Percentiles rank a stretch among this genome's conserved stretches.
These are phyloP conservation scores for Xylaria polymorpha DNA, from an alignment of 2,329 filamentous ascomycete species.

Conservation along the genomic window DNA sequence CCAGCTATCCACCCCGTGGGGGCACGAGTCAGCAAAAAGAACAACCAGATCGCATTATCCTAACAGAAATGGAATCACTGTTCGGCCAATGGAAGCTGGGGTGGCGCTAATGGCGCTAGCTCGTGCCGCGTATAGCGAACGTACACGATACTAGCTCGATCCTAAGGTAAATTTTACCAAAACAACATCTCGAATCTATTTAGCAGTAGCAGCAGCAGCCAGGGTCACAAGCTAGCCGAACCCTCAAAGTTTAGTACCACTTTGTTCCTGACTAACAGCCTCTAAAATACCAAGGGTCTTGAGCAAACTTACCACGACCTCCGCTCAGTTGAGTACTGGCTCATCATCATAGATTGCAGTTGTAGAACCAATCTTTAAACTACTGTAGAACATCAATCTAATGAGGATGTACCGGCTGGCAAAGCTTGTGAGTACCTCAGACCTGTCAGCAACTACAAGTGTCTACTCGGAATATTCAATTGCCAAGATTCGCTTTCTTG, in stretches of 20 bases:
- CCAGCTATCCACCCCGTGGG: conserved; percentile 23
- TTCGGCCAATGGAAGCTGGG: conserved; percentile 21
- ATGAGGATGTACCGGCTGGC: neutral
- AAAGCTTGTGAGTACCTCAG: conserved; percentile 17
- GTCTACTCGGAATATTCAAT: neutral
- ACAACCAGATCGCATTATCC: conserved; percentile 23
- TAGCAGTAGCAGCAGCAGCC: conserved; percentile 2
- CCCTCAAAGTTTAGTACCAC: neutral
- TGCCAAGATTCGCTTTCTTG: conserved; percentile 28
- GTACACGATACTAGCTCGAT: conserved; percentile 7
- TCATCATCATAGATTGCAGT: neutral
- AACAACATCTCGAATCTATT: conserved; percentile 15
- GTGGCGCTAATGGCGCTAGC: conserved; percentile 26
- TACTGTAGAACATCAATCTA: neutral
- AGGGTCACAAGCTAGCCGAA: conserved; percentile 8
- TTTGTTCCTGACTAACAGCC: conserved; percentile 19
- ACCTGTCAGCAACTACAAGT: conserved; percentile 1
- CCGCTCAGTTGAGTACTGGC: neutral
- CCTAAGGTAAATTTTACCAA: neutral
- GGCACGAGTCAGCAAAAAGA: conserved; percentile 32
- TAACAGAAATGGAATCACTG: conserved; percentile 19
- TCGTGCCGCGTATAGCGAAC: conserved; percentile 1
- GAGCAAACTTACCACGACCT: conserved; percentile 6
- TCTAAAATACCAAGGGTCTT: conserved; percentile 4
- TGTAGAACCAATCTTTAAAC: neutral